Base-by-base conservation (phyloP, 164 flowering plant species). In the Chimonanthus salicifolius region DNA sequence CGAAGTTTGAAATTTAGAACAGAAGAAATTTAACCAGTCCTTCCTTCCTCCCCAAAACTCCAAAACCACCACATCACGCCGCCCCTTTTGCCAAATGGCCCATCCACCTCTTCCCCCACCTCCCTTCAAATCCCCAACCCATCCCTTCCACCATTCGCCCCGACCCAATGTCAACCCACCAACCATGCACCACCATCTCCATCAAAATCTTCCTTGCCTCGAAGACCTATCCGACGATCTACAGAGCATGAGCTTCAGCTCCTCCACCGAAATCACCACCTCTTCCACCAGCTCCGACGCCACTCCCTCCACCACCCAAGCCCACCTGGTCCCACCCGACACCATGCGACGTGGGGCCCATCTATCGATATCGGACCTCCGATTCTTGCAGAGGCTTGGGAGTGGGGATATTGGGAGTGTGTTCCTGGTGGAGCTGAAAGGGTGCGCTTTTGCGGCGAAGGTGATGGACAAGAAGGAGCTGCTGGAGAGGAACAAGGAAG, bases 331-430 rank as follows among this genome's bases (percentile, higher is more conserved):
- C 9, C 49, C 78, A 13, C 50, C 58, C 71, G 88, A 79, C 73
- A 81, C 82, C 33, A 4, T 76, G 78, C 72, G 80, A 83, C 85
- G 82, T 68, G 58, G 71, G 65, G 46, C 70, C 43, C 60, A 13
- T 5, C 81, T 83, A 72, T 75, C 79, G n/a, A 70, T 90, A 75
- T 9, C 74, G 48, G 91, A 92, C 79, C 76, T 92, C 62, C 84
- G 86, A 20, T 85, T 92, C 78, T 73, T 92, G 46, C 87, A 78
- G 70, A 80, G 88, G 18, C 86, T 93, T 13, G 97, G 98, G 5
- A 68, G 88, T 77, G 97, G 94, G 21, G 97, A 93, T 82, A 90
- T 91, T 51, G 94, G 97, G n/a, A 80, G 85, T 74, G 97, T 93
- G 0, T 93, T 87, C 83, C 82, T 92, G 5, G 86, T 86, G 9